Conservation (phyloP, 495 filamentous ascomycete species). For the Friedmanniomyces simplex region DNA sequence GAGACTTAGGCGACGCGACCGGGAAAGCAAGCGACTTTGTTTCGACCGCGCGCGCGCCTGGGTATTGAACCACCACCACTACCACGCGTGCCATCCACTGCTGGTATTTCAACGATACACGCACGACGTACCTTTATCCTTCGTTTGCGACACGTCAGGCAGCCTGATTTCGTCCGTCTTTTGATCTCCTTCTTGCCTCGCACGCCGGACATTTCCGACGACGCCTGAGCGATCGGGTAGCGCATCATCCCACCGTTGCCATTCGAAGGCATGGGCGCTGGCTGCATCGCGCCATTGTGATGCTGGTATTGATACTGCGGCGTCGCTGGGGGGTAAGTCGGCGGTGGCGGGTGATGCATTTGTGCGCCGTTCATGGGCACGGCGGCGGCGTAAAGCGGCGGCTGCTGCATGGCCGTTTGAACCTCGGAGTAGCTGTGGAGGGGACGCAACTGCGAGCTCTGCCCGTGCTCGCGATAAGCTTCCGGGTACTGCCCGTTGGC, state of each 20-base stretch:
- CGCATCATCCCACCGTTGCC: slow-evolving; percentile 33
- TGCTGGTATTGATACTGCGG: not conserved
- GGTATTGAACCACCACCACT: too few species aligned
- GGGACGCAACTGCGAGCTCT: not conserved
- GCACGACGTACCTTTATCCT: slow-evolving; percentile 89
- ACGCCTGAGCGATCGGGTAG: slow-evolving; percentile 43
- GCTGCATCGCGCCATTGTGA: slow-evolving; percentile 5
- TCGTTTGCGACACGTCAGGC: slow-evolving; percentile 90
- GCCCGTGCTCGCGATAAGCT: not conserved
- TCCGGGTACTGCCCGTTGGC: not conserved
- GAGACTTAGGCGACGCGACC: not conserved
- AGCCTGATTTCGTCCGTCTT: slow-evolving; percentile 93
- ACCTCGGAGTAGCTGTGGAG: slow-evolving; percentile 1
- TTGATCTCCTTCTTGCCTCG: slow-evolving; percentile 99
- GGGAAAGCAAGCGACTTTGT: not conserved
- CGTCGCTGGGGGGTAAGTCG: not conserved
- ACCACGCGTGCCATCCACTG: not conserved
- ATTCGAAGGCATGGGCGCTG: slow-evolving; percentile 7
- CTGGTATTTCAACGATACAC: not conserved
- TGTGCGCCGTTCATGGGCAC: not conserved
- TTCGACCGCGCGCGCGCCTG: too few species aligned
- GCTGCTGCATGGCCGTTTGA: slow-evolving; percentile 6
- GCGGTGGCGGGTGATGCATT: too few species aligned
- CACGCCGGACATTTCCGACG: slow-evolving; percentile 62
- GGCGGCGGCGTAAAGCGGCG: not conserved